phyloP scores from a whole-genome alignment of 2,329 filamentous ascomycete genomes.

The Talaromyces marneffei region DNA sequence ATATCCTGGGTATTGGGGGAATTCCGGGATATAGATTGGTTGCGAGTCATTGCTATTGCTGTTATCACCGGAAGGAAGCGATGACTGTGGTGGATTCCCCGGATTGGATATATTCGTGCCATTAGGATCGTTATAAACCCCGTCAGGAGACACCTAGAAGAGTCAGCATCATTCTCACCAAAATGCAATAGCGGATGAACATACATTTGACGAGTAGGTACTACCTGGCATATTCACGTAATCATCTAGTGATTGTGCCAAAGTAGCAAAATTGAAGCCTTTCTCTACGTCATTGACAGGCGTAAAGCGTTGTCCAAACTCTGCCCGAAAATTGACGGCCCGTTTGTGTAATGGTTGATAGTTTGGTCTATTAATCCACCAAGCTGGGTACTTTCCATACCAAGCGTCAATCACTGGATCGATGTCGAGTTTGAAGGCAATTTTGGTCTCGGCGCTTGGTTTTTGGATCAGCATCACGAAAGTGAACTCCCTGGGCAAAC shows the following conservation, averaged over 20 bases:
- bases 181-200: neutral
- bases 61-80: neutral
- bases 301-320: constrained; percentile 42
- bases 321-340: constrained; percentile 35
- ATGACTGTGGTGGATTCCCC: neutral
- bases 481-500: constrained; percentile 47
- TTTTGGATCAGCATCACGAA: constrained; percentile 48
- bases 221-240: constrained; percentile 44
- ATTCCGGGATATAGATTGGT: constrained; percentile 9
- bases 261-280: constrained; percentile 44
- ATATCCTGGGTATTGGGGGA: constrained; percentile 1
- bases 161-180: neutral
- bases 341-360: constrained; percentile 36
- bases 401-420: constrained; percentile 39
- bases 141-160: constrained; percentile 18
- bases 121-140: constrained; percentile 14
- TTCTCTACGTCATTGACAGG: constrained; percentile 25
- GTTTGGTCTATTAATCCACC: constrained; percentile 29
- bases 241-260: constrained; percentile 39
- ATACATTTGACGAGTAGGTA: constrained; percentile 28
- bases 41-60: neutral
- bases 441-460: constrained; percentile 34
- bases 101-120: neutral
- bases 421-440: constrained; percentile 39
- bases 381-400: constrained; percentile 38